Base-by-base conservation (phyloP, 2,329 filamentous ascomycete genomes). In the Cladosporium sp. region DNA sequence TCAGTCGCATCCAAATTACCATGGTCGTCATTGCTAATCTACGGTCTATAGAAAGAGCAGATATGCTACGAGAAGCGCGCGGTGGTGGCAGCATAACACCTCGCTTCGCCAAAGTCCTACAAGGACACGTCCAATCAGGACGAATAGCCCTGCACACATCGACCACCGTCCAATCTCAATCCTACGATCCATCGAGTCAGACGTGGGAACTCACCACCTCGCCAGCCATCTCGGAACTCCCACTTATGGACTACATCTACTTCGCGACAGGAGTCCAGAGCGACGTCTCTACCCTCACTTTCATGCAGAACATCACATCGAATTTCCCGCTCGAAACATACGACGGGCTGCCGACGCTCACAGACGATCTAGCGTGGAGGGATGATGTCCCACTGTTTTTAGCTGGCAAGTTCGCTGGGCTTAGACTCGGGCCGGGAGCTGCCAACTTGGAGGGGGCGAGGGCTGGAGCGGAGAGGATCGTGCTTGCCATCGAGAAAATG, bases 71-170 rank as follows among this genome's bases (percentile, higher is more conserved):
- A 57, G 69, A 74, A 42, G 87, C 87, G 0, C 77, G 86, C 6
- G 83, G 84, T 13, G 88, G 88, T 2, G 87, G 87, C n/a, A 89
- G 85, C 66, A 81, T 91, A 58, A 89, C 83, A 3, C 83, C 85
- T 0, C 72, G 75, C 0, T 89, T 83, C 66, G 73, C 81, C 57
- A 87, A 84, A 64, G 75, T 82, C n/a, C 69, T 89, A 6, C 82
- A 84, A 64, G 71, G 77, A 5, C 82, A 87, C 61, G 66, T 80
- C 1, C 68, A 77, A 0, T 64, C 70, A 0, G 76, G 78, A 1
- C 74, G 73, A 9, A 69, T 87, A 2, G 72, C 74, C 7, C 68
- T 89, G 7, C 75, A 80, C 52, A 79, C 79, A 0, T 68, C 79
- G 49, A 89, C 84, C 0, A 74, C 67, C 1, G 72, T 91, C 6